Evolutionary conservation across 129 eudicot species (phyloP).

Genomic region (Tanacetum coccineum): DNA sequence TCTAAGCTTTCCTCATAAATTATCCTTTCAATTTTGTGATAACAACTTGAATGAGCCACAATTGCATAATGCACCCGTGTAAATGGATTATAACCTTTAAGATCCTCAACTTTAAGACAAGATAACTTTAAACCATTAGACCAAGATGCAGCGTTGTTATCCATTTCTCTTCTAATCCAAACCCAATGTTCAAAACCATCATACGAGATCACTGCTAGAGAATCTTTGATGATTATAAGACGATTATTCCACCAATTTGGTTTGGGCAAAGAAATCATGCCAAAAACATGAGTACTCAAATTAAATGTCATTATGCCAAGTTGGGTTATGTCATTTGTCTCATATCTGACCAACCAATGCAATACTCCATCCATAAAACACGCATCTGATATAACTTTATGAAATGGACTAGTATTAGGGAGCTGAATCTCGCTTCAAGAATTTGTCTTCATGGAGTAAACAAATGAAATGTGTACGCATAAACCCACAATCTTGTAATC

Average conservation of each 20-base stretch:
- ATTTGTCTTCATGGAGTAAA: not conserved
- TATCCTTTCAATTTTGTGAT: not conserved
- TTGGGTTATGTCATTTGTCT: not conserved
- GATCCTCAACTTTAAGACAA: not conserved
- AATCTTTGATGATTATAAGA: not conserved
- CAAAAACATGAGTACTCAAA: not conserved
- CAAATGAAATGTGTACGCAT: not conserved
- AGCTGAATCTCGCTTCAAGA: not conserved
- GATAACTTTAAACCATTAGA: not conserved
- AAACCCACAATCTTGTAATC: not conserved
- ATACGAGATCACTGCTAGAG: not conserved
- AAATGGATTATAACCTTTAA: not conserved
- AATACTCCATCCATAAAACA: not conserved
- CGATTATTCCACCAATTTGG: not conserved
- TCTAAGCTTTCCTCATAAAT: not conserved
- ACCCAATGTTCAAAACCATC: not conserved
- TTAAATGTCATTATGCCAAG: not conserved
- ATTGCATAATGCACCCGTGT: not conserved
- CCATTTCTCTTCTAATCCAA: not conserved
- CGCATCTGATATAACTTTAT: not conserved
- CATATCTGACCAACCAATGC: not conserved
- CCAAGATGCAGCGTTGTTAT: not conserved
- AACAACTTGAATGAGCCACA: not conserved
- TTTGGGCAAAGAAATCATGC: not conserved
- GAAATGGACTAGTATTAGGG: not conserved